phyloP scores from a whole-genome alignment of 2,329 filamentous ascomycete species.

The Venturia asperata region DNA sequence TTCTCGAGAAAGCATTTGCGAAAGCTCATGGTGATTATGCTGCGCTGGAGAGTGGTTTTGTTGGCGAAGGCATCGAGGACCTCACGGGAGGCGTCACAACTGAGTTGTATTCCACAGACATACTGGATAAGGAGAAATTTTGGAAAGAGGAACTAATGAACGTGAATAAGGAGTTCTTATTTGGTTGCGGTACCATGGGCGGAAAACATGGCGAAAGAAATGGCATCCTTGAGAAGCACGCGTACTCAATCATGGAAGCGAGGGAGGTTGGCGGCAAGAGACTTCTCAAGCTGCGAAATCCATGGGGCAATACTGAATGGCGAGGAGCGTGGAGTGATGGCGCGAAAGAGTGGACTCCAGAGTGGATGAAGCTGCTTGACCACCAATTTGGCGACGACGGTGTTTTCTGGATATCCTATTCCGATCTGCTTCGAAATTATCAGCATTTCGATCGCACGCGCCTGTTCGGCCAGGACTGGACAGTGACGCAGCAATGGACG shows the following conservation, averaged over 20 bases:
- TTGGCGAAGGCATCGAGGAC: constrained; percentile 55
- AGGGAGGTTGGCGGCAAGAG: constrained; percentile 55
- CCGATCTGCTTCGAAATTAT: constrained; percentile 52
- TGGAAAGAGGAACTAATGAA: constrained; percentile 75
- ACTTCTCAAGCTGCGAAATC: constrained; percentile 61
- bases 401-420: constrained; percentile 55
- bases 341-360: constrained; percentile 74
- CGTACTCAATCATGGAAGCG: constrained; percentile 53
- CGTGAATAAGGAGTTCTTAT: constrained; percentile 73
- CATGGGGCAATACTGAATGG: constrained; percentile 78
- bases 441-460: constrained; percentile 55
- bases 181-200: constrained; percentile 62
- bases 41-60: constrained; percentile 67
- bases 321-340: constrained; percentile 76
- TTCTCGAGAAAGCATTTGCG: constrained; percentile 76
- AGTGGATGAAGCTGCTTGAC: constrained; percentile 65
- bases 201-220: constrained; percentile 53
- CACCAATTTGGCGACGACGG: constrained; percentile 74
- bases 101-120: constrained; percentile 61
- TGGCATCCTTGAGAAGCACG: constrained; percentile 43
- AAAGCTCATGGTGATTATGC: constrained; percentile 77
- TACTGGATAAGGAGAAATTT: constrained; percentile 71
- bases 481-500: constrained; percentile 55
- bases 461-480: constrained; percentile 55
- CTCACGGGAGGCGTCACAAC: constrained; percentile 62